Evolutionary conservation across 441 rosid genomes (phyloP), one percentile per base, ranked within the genome.

Genomic region (Viola pubescens): DNA sequence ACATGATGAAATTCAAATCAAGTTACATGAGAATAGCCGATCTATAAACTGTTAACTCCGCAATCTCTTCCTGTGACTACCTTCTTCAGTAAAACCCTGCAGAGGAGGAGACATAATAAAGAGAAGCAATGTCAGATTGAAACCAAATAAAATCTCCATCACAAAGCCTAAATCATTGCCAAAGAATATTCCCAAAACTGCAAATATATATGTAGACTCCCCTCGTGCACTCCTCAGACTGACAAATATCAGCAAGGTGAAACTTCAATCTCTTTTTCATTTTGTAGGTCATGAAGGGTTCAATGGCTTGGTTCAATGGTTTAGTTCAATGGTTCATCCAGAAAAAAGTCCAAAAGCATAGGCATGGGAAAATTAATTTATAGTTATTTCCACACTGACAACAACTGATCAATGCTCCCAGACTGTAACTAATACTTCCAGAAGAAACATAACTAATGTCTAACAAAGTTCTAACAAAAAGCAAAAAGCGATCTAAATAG

Each of bases 21-120:
- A 51, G 71, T 70, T 79, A 81, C 77, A 75, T 53, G 71, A 67
- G 70, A 58, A 62, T 72, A 66, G 52, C 73, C 48, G 48, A 69
- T 75, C 72, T 68, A 74, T n/a, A 62, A 51, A 52, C 54, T 61
- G 71, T 72, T 75, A 91, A 70, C 81, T 80, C 77, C 88, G 80
- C 81, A 84, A 58, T 65, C 81, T 68, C 68, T 84, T 86, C 71
- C 88, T 84, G 61, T 79, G 92, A 77, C 75, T 82, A 70, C 81
- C 82, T 71, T 87, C 92, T 69, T 89, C 90, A 37, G 69, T 54
- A 66, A 66, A 71, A 60, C 82, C 97, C 98, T 92, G 94, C 80
- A 82, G 65, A 43, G 49, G 44, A 47, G 9, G 50, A 54, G 43
- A 14, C 41, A 12, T 44, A 61, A 52, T 6, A 11, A 12, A 37